Base-by-base conservation (phyloP, 2,329 filamentous ascomycete species). In the Metarhizium robertsii region DNA sequence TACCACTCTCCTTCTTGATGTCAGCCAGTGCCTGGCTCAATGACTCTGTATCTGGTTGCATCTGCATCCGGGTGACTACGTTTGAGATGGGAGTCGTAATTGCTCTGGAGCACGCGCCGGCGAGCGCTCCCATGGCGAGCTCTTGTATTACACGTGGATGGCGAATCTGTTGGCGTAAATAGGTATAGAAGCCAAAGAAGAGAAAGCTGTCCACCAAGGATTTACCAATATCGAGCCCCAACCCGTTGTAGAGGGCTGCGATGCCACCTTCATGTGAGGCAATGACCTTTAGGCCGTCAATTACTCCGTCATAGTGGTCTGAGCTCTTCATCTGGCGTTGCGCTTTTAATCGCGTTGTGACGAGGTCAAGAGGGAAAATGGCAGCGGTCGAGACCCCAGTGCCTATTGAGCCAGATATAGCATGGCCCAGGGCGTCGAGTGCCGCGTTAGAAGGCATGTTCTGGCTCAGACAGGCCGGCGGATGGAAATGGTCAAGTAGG, bases 61-160 rank as follows among this genome's bases (percentile, higher is more conserved):
- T 90, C 71, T 95, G 90, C 69, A 90, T 90, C 50, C 89, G 76
- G 1, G 89, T 90, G 3, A 95, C 88, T 30, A 95, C 83, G 63
- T 92, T 94, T 51, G 87, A 81, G 29, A 95, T 79, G 0, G 91
- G 91, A 6, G 88, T 90, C 1, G 90, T 94, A 60, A 90, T 80
- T 51, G 88, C 73, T 65, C 88, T 87, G 1, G 88, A 83, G 60
- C 87, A 82, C 0, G 87, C 86, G 6, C 90, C 90, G 0, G 91
- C 88, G 0, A 86, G 67, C 32, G 88, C 79, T 6, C 90, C 89
- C 13, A 92, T 80, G 7, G 80, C 79, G 38, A 96, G 77, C 69
- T 95, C 90, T 63, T 91, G 86, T 25, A 86, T 57, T 1, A 85
- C 77, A 2, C 80, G 80, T 1, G 94, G 72, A 20, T 62, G 65